phyloP scores from a whole-genome alignment of 176 grass and related monocot genomes.

The Aegilops sharonensis region DNA sequence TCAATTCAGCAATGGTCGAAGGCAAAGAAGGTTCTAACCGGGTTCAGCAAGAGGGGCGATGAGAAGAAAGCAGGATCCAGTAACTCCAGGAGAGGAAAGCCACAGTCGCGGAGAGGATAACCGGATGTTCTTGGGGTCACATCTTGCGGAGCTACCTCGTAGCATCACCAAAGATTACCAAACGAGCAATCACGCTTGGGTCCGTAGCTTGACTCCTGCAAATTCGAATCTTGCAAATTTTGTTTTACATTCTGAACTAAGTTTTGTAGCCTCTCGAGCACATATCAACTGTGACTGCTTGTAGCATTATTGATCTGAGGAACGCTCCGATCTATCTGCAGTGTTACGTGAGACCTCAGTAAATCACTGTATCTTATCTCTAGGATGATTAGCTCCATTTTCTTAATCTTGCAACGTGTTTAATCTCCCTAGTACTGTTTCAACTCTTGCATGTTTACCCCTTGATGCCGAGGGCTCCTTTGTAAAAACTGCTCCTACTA shows the following conservation, averaged over 20 bases:
- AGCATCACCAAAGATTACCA: neutral
- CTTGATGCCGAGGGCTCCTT: neutral
- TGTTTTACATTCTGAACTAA: neutral
- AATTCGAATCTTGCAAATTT: neutral
- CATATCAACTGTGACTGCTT: neutral
- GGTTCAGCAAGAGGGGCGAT: slow-evolving; percentile 61
- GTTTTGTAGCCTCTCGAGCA: neutral
- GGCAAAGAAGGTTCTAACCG: slow-evolving; percentile 61
- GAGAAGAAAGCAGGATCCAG: slow-evolving; percentile 44
- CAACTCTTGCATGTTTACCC: neutral
- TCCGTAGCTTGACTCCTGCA: neutral
- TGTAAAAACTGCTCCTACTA: neutral
- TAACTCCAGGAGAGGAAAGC: slow-evolving; percentile 36
- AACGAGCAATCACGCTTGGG: neutral
- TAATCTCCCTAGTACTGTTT: neutral
- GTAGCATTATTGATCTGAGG: neutral
- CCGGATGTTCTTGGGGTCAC: neutral
- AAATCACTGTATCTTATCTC: neutral
- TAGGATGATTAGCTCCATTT: neutral
- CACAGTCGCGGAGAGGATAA: slow-evolving; percentile 30
- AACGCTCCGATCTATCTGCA: neutral
- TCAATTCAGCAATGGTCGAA: slow-evolving; percentile 81
- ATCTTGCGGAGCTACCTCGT: neutral
- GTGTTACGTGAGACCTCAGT: neutral
- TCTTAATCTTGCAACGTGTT: neutral